Base-by-base conservation (phyloP, 805 yeast genomes). In the Saturnispora kantuleensis region DNA sequence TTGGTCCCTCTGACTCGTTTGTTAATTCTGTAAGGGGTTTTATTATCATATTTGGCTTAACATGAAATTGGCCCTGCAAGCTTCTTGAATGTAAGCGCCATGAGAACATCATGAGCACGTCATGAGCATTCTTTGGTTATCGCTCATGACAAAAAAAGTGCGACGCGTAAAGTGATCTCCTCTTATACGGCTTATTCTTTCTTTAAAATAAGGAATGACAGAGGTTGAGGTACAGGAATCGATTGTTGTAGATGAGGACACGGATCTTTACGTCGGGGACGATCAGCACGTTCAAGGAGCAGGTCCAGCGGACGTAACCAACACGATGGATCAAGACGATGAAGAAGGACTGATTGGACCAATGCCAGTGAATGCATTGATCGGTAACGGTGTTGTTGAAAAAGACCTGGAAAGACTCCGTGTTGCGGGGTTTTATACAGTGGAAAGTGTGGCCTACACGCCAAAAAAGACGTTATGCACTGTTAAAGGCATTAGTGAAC, bases 401-500 rank as follows among this genome's bases (percentile, higher is more conserved):
- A 70, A 77, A 30, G 98, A 93, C 61, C 71, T 90, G 52, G 77
- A 75, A 50, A 90, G 87, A 60, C 71, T 93, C 42, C 73, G 79
- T 50, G 90, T 84, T 39, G 83, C 81, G 21, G 97, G 97, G 0
- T 79, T 74, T 56, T 84, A 84, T 59, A 93, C 98, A 0, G 95
- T 84, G 7, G 97, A 89, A 59, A 77, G 95, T 16, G 79, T 90
- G 47, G 97, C 98, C 2, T 88, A 87, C 57, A 86, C 96, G 5
- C 95, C 97, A 15, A 83, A 84, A 57, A 81, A 90, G 54, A 78
- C 76, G 5, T 68, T 90, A 36, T 65, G 85, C 36, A 73, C 74
- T 7, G 84, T 93, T 34, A 88, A 86, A 60, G 98, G 98, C 38
- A 88, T 93, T 31, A 84, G 95, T 10, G 98, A 93, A 58, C 90